phyloP scores from a whole-genome alignment of 345 rosid genomes.

The Heritiera littoralis region DNA sequence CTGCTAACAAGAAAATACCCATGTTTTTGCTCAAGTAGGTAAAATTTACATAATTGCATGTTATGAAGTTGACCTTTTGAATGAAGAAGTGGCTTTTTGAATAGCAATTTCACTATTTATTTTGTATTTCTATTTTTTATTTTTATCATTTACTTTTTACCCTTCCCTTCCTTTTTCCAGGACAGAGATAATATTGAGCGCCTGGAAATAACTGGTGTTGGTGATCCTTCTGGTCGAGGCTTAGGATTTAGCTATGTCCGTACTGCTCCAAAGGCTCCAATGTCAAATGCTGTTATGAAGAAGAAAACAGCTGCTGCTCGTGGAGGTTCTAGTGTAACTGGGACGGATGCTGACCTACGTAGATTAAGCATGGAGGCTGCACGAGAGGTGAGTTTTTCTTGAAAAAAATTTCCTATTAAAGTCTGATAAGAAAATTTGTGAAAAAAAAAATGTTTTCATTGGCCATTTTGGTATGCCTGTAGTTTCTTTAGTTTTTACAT shows the following conservation, averaged over 20 bases:
- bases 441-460: background rate
- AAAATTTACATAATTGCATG: background rate
- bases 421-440: constrained; percentile 10
- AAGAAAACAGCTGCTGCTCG: constrained; percentile 85
- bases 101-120: background rate
- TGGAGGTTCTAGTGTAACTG: constrained; percentile 91
- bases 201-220: constrained; percentile 97
- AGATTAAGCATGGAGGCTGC: constrained; percentile 99
- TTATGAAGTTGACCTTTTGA: background rate
- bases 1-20: constrained; percentile 11
- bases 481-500: background rate
- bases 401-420: background rate
- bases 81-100: background rate
- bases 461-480: background rate
- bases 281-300: constrained; percentile 71
- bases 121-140: background rate
- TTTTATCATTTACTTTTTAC: constrained; percentile 1
- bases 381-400: constrained; percentile 66
- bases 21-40: background rate
- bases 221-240: constrained; percentile 98
- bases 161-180: constrained; percentile 42
- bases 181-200: constrained; percentile 97
- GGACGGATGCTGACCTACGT: constrained; percentile 99
- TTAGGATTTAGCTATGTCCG: constrained; percentile 97
- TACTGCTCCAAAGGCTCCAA: constrained; percentile 81